Evolutionary conservation across 2,329 filamentous ascomycete species (phyloP).

Genomic region (Camillea tinctor): DNA sequence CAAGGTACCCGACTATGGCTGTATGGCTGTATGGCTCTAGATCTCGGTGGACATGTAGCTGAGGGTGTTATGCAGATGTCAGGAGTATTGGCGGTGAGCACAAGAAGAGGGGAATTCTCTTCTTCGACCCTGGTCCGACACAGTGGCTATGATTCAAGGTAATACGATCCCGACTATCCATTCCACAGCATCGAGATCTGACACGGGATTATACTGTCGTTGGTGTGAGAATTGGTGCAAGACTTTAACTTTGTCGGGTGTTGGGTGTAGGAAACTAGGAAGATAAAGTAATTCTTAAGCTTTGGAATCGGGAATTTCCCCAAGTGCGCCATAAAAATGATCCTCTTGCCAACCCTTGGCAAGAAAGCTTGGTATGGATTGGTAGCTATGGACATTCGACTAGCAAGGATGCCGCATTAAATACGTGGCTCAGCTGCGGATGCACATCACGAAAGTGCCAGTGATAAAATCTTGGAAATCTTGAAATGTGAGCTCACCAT

Average conservation of each 20-base stretch:
- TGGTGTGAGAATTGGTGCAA: background rate
- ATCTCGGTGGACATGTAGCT: background rate
- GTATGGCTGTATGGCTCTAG: background rate
- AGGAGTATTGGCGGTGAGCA: background rate
- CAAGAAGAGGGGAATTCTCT: background rate
- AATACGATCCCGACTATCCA: background rate
- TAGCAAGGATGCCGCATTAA: background rate
- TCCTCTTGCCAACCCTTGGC: background rate
- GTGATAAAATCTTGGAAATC: background rate
- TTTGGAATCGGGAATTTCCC: background rate
- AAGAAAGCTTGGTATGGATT: background rate
- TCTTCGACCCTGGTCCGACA: background rate
- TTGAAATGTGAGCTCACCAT: background rate
- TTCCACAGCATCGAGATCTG: background rate
- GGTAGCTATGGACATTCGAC: background rate
- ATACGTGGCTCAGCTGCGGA: background rate
- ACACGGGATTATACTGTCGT: background rate
- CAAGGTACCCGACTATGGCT: background rate
- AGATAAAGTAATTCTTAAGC: background rate
- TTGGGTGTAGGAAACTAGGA: background rate
- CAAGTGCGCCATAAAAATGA: background rate
- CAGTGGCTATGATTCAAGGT: background rate
- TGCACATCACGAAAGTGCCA: background rate
- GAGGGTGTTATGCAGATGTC: background rate
- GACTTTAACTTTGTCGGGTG: background rate